Evolutionary conservation across 2,329 filamentous ascomycete genomes (phyloP).

Genomic region (Trichoderma atroviride): DNA sequence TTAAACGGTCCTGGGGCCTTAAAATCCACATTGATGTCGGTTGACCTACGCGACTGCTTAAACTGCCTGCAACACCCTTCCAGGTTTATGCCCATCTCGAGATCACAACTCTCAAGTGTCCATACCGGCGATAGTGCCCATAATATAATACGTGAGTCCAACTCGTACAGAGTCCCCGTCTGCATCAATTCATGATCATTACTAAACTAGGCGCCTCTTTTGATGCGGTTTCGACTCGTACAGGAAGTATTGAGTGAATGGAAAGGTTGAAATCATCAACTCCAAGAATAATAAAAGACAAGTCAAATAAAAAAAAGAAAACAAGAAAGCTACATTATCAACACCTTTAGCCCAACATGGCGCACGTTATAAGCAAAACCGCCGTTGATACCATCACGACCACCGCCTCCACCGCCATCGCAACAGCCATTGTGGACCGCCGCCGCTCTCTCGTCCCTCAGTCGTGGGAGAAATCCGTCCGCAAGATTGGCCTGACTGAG

Average conservation of each 20-base stretch:
- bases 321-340: neutral
- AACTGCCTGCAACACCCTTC: conserved; percentile 59
- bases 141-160: conserved; percentile 51
- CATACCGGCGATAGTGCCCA: conserved; percentile 61
- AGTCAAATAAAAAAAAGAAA: neutral
- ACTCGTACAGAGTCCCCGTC: neutral
- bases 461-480: conserved; percentile 59
- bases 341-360: conserved; percentile 18
- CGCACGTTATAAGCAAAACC: conserved; percentile 26
- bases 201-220: conserved; percentile 9
- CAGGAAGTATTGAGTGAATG: conserved; percentile 26
- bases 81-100: conserved; percentile 60
- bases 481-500: conserved; percentile 65
- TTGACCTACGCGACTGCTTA: conserved; percentile 59
- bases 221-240: conserved; percentile 5
- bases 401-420: neutral
- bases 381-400: conserved; percentile 27
- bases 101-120: conserved; percentile 56
- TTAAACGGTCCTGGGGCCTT: conserved; percentile 27
- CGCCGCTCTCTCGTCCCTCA: conserved; percentile 54
- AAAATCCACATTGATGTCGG: conserved; percentile 59
- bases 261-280: neutral
- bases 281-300: neutral
- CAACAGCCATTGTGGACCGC: conserved; percentile 6
- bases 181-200: conserved; percentile 17